Evolutionary conservation across 2,329 filamentous ascomycete species (phyloP).

Genomic region (Ophiostoma australiae): DNA sequence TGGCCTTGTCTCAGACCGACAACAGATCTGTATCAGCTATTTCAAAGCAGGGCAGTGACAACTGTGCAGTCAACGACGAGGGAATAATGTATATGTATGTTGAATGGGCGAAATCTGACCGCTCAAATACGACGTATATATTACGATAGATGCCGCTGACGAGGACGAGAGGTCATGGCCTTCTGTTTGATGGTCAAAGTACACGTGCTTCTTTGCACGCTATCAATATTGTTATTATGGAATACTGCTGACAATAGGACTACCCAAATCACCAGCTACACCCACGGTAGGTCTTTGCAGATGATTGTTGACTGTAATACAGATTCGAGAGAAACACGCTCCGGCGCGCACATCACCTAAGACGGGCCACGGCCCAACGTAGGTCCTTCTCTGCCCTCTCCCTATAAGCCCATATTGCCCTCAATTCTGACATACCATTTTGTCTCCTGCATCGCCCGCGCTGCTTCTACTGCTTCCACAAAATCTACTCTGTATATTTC

Average conservation of each 20-base stretch:
- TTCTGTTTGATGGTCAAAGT: neutral
- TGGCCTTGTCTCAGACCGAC: constrained; percentile 1
- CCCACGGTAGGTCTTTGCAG: neutral
- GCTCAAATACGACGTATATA: neutral
- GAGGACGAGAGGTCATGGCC: neutral
- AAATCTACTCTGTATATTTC: neutral
- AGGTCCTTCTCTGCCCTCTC: neutral
- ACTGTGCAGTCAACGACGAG: neutral
- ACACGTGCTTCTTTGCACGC: neutral
- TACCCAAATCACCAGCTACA: neutral
- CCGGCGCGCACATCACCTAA: neutral
- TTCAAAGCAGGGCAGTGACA: neutral
- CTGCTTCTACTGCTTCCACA: neutral
- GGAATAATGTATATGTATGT: neutral
- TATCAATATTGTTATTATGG: neutral
- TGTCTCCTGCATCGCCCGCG: neutral
- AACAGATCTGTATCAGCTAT: neutral
- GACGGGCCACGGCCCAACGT: neutral
- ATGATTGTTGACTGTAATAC: neutral
- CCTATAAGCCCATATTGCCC: neutral
- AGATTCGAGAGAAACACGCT: neutral
- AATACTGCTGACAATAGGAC: neutral
- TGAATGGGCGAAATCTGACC: neutral
- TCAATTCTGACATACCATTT: neutral
- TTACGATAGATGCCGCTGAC: neutral